phyloP scores from a whole-genome alignment of 2,329 filamentous ascomycete species.

The Penicillium sp. region DNA sequence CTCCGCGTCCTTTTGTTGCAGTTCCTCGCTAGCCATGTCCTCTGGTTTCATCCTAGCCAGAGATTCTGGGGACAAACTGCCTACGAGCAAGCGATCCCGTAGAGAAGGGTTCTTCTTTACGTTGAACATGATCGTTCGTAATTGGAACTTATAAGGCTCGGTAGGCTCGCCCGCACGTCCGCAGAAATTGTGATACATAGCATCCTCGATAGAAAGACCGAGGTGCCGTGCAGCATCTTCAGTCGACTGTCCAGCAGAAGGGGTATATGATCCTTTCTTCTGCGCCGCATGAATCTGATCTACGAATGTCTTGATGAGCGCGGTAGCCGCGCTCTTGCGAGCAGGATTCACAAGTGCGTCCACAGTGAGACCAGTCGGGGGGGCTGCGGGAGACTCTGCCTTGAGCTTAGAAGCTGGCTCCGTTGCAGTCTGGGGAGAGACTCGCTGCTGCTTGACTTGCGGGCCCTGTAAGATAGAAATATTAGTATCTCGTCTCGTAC shows the following conservation, averaged over 20 bases:
- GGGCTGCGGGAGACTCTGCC: constrained; percentile 35
- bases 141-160: constrained; percentile 61
- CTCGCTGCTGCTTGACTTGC: constrained; percentile 44
- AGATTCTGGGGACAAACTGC: constrained; percentile 69
- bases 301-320: constrained; percentile 68
- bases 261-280: constrained; percentile 63
- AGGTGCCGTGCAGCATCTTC: constrained; percentile 68
- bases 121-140: constrained; percentile 79
- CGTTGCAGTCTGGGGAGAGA: constrained; percentile 32
- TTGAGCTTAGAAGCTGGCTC: constrained; percentile 32
- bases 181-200: constrained; percentile 57
- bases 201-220: constrained; percentile 77
- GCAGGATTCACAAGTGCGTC: constrained; percentile 60
- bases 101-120: constrained; percentile 85
- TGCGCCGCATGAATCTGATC: constrained; percentile 67
- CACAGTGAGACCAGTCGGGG: constrained; percentile 37
- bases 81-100: constrained; percentile 71
- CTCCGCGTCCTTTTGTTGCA: constrained; percentile 64
- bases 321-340: constrained; percentile 69
- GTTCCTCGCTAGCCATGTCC: constrained; percentile 88
- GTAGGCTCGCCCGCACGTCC: constrained; percentile 54
- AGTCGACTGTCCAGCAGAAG: constrained; percentile 64
- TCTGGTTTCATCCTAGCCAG: constrained; percentile 86
- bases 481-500: constrained; percentile 26
- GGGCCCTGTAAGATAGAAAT: constrained; percentile 34